Evolutionary conservation across 116 monocot species (phyloP), one percentile per base, ranked within the genome.

Genomic region (Iris pallida): DNA sequence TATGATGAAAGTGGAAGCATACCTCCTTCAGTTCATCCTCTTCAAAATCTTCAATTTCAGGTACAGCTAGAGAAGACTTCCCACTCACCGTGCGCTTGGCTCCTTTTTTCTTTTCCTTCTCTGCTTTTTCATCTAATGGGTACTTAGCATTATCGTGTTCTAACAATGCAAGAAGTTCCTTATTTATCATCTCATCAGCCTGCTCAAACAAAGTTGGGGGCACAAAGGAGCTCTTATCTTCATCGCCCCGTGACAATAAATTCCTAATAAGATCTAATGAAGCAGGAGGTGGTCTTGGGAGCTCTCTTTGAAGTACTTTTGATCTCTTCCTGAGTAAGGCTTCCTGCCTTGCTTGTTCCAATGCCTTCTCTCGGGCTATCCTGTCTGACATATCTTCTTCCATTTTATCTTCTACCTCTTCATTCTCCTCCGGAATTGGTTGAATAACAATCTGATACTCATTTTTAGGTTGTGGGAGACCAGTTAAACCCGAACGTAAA

Each of bases 371-470:
- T 75, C 90, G 85, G 45, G 97, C 89, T 64, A 90, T 74, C 76
- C 57, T 92, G 52, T 97, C 97, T 16, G 97, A 92, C 92, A 97
- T 88, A 20, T 89, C 89, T 55, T 97, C 97, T 76, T 97, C 97
- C 53, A 89, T 87, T 53, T 71, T 83, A n/a, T 79, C 85, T 55
- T 92, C 97, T 17, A 62, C 46, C 64, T 97, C 92, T 65, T 89
- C 97, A 72, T 71, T 75, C 80, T 97, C 97, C 57, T 92, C 92
- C 2, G 88, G 78, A 67, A 85, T 75, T 9, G 87, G 85, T 52
- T 81, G 82, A 52, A 87, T 69, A 52, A 82, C 88, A 71, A 95
- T 85, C 63, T 97, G 90, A 70, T 97, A 97, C 66, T 97, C 97
- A 65, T 97, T 90, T 45, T 87, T 97, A 40, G 97, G 92, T 55